Evolutionary conservation across 2,329 filamentous ascomycete species (phyloP), one percentile per base, ranked within the genome.

Genomic region (Aspergillus pseudoviridinutans): DNA sequence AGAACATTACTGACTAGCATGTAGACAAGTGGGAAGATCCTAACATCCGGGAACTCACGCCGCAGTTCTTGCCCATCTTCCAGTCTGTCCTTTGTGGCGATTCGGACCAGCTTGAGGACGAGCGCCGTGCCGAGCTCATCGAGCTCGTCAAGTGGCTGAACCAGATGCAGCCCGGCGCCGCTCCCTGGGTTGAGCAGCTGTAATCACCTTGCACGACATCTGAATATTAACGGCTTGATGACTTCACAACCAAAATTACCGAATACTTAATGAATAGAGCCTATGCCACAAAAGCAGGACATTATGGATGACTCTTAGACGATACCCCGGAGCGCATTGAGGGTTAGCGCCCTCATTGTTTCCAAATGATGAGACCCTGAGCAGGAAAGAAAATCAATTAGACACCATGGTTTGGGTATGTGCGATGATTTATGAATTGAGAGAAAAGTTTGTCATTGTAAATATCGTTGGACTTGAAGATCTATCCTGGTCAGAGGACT

Each of bases 81-180:
- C 73, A 79, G 65, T 67, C 76, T 28, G 79, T 80, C 20, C 71
- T 80, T 24, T 72, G 68, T 53, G 74, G 74, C 50, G 76, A 78
- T 20, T 68, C 74, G 54, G 75, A 79, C 55, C 78, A 80, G 66
- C 67, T 81, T 28, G 77, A 79, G 58, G 77, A 80, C 50, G 78
- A 79, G 66, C 77, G 78, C 47, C 73, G 78, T 14, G 69, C 69
- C 28, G 76, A 80, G 64, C 66, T 80, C 27, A 71, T 77, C 51
- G 76, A 80, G 65, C 73, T 81, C 8, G 78, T 80, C 59, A 76
- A 76, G 61, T 80, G 76, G 71, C 65, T 81, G 57, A 79, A 79
- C 65, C 72, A 76, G 62, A 76, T 75, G 71, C 74, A 76, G 64
- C 66, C 74, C 12, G 74, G 74, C 41, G 66, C 62, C 50, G 72